phyloP scores from a whole-genome alignment of 495 filamentous ascomycete genomes.

The Glutinoglossum americanum region DNA sequence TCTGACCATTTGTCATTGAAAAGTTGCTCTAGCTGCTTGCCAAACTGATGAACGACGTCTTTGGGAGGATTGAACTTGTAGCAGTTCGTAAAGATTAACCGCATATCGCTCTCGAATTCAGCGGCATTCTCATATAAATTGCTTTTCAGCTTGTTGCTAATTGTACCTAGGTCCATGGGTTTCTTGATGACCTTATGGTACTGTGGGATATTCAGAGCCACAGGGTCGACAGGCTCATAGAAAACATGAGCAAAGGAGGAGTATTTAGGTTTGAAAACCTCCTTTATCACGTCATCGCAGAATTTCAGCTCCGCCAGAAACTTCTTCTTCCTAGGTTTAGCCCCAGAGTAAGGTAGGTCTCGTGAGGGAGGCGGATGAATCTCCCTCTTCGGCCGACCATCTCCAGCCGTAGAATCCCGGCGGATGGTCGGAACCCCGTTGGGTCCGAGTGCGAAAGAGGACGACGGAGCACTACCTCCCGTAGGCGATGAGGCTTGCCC shows the following conservation, averaged over 20 bases:
- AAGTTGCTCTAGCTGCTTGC: slow-evolving; percentile 43
- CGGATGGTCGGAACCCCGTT: slow-evolving; percentile 83
- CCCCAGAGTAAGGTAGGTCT: slow-evolving; percentile 62
- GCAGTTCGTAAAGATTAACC: slow-evolving; percentile 73
- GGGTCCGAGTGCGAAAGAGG: slow-evolving; percentile 62
- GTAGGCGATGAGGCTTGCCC: slow-evolving; percentile 6
- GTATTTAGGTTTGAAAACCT: slow-evolving; percentile 58
- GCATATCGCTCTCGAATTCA: slow-evolving; percentile 70
- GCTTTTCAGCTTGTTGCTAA: slow-evolving; percentile 47
- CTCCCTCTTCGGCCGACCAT: slow-evolving; percentile 68
- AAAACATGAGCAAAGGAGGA: slow-evolving; percentile 44
- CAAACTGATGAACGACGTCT: slow-evolving; percentile 50
- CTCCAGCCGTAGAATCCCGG: slow-evolving; percentile 60
- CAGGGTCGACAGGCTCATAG: slow-evolving; percentile 68
- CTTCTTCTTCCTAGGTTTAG: slow-evolving; percentile 84
- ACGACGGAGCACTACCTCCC: slow-evolving; percentile 22
- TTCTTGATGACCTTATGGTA: slow-evolving; percentile 89
- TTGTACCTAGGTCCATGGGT: slow-evolving; percentile 81
- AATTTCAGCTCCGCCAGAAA: slow-evolving; percentile 72
- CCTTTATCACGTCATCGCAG: slow-evolving; percentile 60
- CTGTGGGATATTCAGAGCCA: slow-evolving; percentile 78
- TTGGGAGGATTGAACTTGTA: slow-evolving; percentile 69
- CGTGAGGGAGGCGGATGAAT: slow-evolving; percentile 78
- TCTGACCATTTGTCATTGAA: slow-evolving; percentile 52
- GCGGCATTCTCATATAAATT: slow-evolving; percentile 68